Evolutionary conservation across 2,329 filamentous ascomycete genomes (phyloP), one percentile per base, ranked within the genome.

Genomic region (Fusarium vanettenii): DNA sequence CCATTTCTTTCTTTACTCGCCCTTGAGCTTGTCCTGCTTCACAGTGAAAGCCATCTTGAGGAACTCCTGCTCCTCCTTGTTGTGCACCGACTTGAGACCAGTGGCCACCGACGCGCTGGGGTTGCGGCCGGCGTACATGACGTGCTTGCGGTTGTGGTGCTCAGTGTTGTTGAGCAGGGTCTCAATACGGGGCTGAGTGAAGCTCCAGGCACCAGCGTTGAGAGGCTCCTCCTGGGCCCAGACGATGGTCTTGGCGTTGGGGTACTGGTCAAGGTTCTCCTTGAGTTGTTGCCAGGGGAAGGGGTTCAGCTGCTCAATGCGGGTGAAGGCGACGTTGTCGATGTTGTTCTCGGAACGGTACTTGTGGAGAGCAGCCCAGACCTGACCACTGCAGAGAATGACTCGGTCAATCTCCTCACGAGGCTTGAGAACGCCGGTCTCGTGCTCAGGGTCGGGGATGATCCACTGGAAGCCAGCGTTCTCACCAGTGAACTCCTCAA

Each of bases 171-270:
- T 98, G 76, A 99, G 89, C 76, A 99, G 87, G 10, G 96, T 99
- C 91, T 99, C 97, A 75, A 99, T 95, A 81, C 97, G 93, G 35
- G 97, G 97, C 87, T 99, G 97, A n/a, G 93, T 94, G 86, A 97
- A 98, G 82, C 92, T 95, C 97, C 97, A 99, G 56, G 94, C 94
- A 84, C 97, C 97, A 10, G 97, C 97, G 83, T 99, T 99, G 70
- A 99, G 91, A 35, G 97, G 97, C 88, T 99, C 97, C 85, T 99
- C 97, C 86, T 99, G 97, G 78, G 91, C 92, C 95, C 95, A 99
- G 74, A 99, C 95, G 77, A 99, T 95, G 75, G 95, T 96, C 90
- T 98, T 94, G 79, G 96, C 96, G 85, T 99, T 99, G 82, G 95
- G 95, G 88, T 99, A 99, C 84, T 88, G 91, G 88, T 99, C 96